Evolutionary conservation across 257 asterid genomes (phyloP), one percentile per base, ranked within the genome.

Genomic region (Nemophila menziesii): DNA sequence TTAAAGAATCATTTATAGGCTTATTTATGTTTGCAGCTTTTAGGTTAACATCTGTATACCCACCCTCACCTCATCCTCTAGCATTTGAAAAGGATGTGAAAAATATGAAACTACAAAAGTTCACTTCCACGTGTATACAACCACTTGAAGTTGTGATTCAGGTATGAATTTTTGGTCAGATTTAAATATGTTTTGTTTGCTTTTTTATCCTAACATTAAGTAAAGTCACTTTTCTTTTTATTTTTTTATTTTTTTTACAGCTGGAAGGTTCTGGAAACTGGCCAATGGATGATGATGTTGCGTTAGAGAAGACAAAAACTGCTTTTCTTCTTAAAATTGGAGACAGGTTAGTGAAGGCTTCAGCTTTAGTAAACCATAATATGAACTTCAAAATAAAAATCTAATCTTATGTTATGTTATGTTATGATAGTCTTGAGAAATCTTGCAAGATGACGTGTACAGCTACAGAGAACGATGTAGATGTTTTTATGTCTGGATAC

Each of bases 221-320:
- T 43, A 33, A 42, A 26, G 41, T 22, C 46, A 37, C 13, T 45
- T 50, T 17, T 18, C 44, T 65, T 53, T 47, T 23, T 55, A 57
- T 57, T 50, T 49, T 47, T 65, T 53, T 47, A 22, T 55, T 60
- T 57, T 50, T 49, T 26, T 60, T 72, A 33, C 49, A 90, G 98
- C 78, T 90, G 44, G 96, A 81, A 81, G 98, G 98, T 58, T 90
- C 98, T 63, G 98, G 98, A 24, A 81, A 74, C 60, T 90, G 98
- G 98, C 98, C 93, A 8, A 51, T 80, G 96, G 92, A 85, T 51
- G 98, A 90, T 57, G 98, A 90, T 57, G 58, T 76, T 63, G 93
- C 96, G 20, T 61, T 74, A 73, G 98, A 90, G 78, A 90, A 85
- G 74, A 90, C 98, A 12, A 90, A 85, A 68, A 68, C 89, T 22